Conservation (phyloP, 176 grass and related monocot species). For the Lolium multiflorum region DNA sequence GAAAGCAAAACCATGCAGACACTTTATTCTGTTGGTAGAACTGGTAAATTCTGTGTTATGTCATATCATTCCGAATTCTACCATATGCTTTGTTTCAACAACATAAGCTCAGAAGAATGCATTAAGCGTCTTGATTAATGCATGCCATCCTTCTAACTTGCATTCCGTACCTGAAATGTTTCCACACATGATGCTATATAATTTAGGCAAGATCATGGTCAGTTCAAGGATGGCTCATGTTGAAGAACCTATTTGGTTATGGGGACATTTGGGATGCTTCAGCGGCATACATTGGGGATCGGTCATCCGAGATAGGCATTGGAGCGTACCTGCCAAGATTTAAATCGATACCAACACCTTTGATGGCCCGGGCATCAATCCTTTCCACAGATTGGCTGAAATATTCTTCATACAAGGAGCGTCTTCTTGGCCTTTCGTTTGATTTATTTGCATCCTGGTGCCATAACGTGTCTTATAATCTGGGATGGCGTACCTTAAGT, state of each 20-base stretch:
- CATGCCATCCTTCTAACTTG: neutral
- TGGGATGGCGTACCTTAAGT: slow-evolving; percentile 66
- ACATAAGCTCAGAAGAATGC: slow-evolving; percentile 26
- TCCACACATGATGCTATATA: neutral
- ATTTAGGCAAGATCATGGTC: slow-evolving; percentile 61
- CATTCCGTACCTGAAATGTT: neutral
- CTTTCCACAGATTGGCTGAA: slow-evolving; percentile 66
- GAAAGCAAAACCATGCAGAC: neutral
- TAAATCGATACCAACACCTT: slow-evolving; percentile 57
- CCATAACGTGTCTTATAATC: slow-evolving; percentile 69
- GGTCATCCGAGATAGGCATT: slow-evolving; percentile 49
- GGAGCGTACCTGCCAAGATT: slow-evolving; percentile 67
- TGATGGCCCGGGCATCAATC: slow-evolving; percentile 39
- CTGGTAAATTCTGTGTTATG: slow-evolving; percentile 8
- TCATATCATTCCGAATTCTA: neutral
- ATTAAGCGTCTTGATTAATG: neutral
- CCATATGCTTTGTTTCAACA: neutral
- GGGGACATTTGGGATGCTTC: slow-evolving; percentile 79
- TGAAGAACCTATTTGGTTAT: slow-evolving; percentile 70
- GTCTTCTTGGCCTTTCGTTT: slow-evolving; percentile 55
- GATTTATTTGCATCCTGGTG: slow-evolving; percentile 60
- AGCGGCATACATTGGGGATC: slow-evolving; percentile 62
- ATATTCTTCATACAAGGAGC: slow-evolving; percentile 76
- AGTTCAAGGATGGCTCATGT: slow-evolving; percentile 61
- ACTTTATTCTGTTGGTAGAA: neutral